Percentiles rank a stretch among this genome's conserved stretches.
These are phyloP conservation scores for Ochromonas danica DNA, from an alignment of 108 stramenopile species.

Conservation along the genomic window DNA sequence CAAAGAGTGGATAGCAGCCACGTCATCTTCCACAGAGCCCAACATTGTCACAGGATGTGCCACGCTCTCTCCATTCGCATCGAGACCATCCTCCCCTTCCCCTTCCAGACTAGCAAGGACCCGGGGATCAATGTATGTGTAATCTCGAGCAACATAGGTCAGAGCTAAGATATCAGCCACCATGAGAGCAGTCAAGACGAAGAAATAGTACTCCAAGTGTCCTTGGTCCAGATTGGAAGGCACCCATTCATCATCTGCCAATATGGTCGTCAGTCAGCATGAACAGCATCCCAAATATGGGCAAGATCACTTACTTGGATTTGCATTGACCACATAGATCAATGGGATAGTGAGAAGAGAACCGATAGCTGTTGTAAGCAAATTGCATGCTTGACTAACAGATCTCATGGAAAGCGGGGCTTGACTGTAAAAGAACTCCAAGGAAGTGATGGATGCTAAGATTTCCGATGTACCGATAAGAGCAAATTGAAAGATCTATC, in stretches of 20 bases:
- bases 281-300: too few relatives aligned
- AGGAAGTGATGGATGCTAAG: slow-evolving; percentile 45
- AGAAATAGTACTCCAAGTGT: slow-evolving; percentile 51
- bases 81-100: too few relatives aligned
- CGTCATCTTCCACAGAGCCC: too few relatives aligned
- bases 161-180: too few relatives aligned
- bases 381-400: slow-evolving; percentile 46
- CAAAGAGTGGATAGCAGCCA: too few relatives aligned
- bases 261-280: too few relatives aligned
- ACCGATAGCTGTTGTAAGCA: slow-evolving; percentile 52
- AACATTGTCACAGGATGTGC: too few relatives aligned
- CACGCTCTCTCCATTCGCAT: too few relatives aligned
- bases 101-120: too few relatives aligned
- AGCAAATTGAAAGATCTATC: slow-evolving; percentile 51
- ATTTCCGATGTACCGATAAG: slow-evolving; percentile 54
- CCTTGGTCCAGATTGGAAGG: slow-evolving; percentile 53
- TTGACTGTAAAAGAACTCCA: slow-evolving; percentile 59
- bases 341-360: slow-evolving; percentile 52
- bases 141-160: too few relatives aligned
- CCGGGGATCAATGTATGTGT: too few relatives aligned
- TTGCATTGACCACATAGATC: slow-evolving; percentile 9
- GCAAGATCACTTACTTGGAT: neutral
- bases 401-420: slow-evolving; percentile 51
- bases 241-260: slow-evolving; percentile 44
- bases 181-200: slow-evolving; percentile 50